Evolutionary conservation across 2,329 filamentous ascomycete species (phyloP).

Genomic region (Mycosphaerella sp.): DNA sequence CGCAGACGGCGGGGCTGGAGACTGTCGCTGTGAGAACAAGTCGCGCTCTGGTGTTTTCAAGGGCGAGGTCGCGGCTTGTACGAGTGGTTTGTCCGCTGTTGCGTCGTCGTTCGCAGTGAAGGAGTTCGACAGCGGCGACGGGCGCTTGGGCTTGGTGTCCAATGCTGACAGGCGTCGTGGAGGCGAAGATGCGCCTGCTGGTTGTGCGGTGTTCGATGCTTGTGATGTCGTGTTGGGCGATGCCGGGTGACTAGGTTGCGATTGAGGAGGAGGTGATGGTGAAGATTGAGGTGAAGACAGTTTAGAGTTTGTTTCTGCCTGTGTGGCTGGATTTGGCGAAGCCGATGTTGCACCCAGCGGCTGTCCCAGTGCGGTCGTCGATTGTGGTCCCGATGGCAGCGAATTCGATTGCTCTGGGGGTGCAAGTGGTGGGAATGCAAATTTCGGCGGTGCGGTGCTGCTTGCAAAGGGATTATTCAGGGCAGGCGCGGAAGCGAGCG

Average conservation of each 20-base stretch:
- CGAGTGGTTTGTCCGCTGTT: background rate
- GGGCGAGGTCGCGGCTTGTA: background rate
- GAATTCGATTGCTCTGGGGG: background rate
- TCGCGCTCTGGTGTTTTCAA: conserved; percentile 5
- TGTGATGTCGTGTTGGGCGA: conserved; percentile 5
- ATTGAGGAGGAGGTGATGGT: conserved; percentile 5
- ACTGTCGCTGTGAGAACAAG: conserved; percentile 6
- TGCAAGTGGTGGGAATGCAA: conserved; percentile 2
- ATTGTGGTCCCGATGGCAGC: background rate
- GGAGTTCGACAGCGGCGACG: conserved; percentile 32
- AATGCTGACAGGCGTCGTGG: conserved; percentile 14
- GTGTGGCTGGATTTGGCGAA: conserved; percentile 13
- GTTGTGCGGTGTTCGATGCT: conserved; percentile 7
- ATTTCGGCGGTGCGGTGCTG: background rate
- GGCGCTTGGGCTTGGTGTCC: conserved; percentile 28
- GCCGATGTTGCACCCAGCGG: conserved; percentile 5
- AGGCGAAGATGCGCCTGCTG: conserved; percentile 17
- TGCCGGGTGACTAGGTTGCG: background rate
- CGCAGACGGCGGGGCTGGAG: conserved; percentile 6
- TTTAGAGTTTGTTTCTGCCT: conserved; percentile 21
- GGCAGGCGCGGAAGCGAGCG: background rate
- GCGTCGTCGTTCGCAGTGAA: conserved; percentile 21
- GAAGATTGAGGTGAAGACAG: conserved; percentile 3
- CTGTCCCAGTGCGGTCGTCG: conserved; percentile 1
- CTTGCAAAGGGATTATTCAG: conserved; percentile 4